These are phyloP conservation scores for Diaporthe helianthi DNA, from an alignment of 2,329 filamentous ascomycete species.

Conservation along the genomic window DNA sequence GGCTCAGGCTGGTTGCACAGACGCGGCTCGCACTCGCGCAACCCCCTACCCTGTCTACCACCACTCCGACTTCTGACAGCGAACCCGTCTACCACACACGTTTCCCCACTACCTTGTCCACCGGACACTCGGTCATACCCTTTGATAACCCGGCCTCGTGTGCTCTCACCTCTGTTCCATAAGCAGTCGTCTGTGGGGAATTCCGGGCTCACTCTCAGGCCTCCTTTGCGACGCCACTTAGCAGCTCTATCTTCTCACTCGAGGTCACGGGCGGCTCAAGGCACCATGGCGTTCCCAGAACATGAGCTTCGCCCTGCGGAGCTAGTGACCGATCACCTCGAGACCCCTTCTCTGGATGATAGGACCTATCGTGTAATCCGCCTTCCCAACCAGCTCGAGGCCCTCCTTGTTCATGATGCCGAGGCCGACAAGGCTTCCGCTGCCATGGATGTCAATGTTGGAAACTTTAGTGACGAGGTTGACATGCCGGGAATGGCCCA, in stretches of 20 bases:
- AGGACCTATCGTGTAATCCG: conserved; percentile 86
- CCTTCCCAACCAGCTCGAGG: conserved; percentile 87
- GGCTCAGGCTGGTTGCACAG: conserved; percentile 17
- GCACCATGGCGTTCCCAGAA: conserved; percentile 42
- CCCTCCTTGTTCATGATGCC: conserved; percentile 88
- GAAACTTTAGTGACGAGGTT: conserved; percentile 89
- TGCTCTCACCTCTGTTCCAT: conserved; percentile 1
- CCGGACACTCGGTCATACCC: neutral
- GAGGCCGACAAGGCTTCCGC: conserved; percentile 97
- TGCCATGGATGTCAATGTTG: conserved; percentile 93
- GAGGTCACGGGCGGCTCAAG: conserved; percentile 39
- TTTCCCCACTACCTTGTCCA: neutral
- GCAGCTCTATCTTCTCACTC: conserved; percentile 20
- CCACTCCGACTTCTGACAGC: conserved; percentile 12
- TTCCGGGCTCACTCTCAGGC: neutral
- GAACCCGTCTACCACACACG: neutral
- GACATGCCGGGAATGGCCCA: conserved; percentile 96
- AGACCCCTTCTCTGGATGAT: conserved; percentile 86
- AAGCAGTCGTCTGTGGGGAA: neutral
- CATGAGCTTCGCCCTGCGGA: conserved; percentile 44
- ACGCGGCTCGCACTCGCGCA: conserved; percentile 14
- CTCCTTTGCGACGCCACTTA: neutral
- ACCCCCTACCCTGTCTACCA: conserved; percentile 18
- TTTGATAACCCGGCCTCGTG: neutral
- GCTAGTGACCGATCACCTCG: conserved; percentile 72